Evolutionary conservation across 2,329 filamentous ascomycete genomes (phyloP).

Genomic region (Helotiales sp.): DNA sequence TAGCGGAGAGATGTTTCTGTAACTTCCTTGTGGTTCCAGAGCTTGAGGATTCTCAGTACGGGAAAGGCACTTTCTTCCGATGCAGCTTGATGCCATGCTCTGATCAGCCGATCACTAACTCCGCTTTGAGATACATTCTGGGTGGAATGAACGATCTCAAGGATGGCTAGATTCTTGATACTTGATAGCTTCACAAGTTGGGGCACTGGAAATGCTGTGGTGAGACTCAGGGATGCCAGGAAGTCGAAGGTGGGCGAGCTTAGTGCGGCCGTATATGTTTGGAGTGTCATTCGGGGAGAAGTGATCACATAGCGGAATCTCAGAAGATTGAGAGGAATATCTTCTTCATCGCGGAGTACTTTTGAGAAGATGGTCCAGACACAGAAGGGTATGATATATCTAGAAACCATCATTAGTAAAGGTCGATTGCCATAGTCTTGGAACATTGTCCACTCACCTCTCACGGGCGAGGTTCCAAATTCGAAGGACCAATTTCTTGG

Average conservation of each 20-base stretch:
- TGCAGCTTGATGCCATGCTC: slow-evolving; percentile 41
- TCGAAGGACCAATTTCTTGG: slow-evolving; percentile 24
- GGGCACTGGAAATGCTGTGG: slow-evolving; percentile 31
- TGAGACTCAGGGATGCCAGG: slow-evolving; percentile 42
- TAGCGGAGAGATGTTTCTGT: slow-evolving; percentile 40
- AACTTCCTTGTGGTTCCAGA: slow-evolving; percentile 40
- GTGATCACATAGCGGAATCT: slow-evolving; percentile 37
- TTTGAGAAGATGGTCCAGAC: slow-evolving; percentile 41
- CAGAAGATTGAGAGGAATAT: slow-evolving; percentile 28
- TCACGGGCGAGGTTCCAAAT: slow-evolving; percentile 35
- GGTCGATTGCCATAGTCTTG: neutral
- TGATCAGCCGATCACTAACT: slow-evolving; percentile 40
- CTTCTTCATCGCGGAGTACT: slow-evolving; percentile 28
- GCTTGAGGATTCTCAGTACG: slow-evolving; percentile 41
- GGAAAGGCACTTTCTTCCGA: slow-evolving; percentile 37
- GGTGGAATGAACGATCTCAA: slow-evolving; percentile 39
- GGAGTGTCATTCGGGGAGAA: slow-evolving; percentile 32
- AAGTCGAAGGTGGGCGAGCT: slow-evolving; percentile 41
- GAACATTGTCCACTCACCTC: slow-evolving; percentile 28
- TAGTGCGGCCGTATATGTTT: slow-evolving; percentile 37
- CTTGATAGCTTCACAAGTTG: slow-evolving; percentile 41
- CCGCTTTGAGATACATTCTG: neutral
- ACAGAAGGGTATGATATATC: slow-evolving; percentile 36
- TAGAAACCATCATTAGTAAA: slow-evolving; percentile 16
- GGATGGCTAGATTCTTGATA: slow-evolving; percentile 40